These are phyloP conservation scores for Rhodomyrtus tomentosa DNA, from an alignment of 345 rosid species.

Conservation along the genomic window DNA sequence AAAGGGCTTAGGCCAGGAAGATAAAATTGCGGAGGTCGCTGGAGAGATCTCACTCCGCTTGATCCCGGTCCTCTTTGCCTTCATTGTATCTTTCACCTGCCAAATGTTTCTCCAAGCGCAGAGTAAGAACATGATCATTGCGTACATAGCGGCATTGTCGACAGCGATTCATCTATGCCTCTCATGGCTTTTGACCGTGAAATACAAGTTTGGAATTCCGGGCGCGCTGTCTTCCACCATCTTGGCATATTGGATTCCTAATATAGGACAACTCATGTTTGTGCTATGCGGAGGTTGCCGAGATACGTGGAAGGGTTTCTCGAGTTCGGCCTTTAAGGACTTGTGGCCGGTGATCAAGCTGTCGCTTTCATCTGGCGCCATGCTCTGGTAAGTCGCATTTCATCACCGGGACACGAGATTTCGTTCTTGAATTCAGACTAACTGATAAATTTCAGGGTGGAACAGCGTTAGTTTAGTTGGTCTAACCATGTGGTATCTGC, in stretches of 20 bases:
- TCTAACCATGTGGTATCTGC: background rate
- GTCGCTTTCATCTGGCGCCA: slow-evolving; percentile 68
- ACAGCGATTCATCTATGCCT: slow-evolving; percentile 32
- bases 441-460: background rate
- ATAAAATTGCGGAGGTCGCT: slow-evolving; percentile 36
- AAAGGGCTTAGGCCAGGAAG: slow-evolving; percentile 49
- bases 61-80: slow-evolving; percentile 36
- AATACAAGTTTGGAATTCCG: slow-evolving; percentile 36
- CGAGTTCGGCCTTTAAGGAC: slow-evolving; percentile 53
- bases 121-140: slow-evolving; percentile 67
- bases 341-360: slow-evolving; percentile 57
- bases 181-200: slow-evolving; percentile 58
- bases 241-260: slow-evolving; percentile 76
- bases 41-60: slow-evolving; percentile 40
- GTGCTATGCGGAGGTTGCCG: slow-evolving; percentile 55
- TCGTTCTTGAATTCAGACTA: background rate
- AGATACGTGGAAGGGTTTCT: slow-evolving; percentile 75
- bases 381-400: slow-evolving; percentile 55
- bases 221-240: slow-evolving; percentile 57
- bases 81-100: slow-evolving; percentile 41
- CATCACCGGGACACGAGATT: background rate
- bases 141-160: slow-evolving; percentile 45
- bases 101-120: slow-evolving; percentile 84
- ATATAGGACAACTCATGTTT: slow-evolving; percentile 58
- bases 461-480: background rate